Conservation (phyloP, 23 red algal species). For the Gracilariopsis chorda region DNA sequence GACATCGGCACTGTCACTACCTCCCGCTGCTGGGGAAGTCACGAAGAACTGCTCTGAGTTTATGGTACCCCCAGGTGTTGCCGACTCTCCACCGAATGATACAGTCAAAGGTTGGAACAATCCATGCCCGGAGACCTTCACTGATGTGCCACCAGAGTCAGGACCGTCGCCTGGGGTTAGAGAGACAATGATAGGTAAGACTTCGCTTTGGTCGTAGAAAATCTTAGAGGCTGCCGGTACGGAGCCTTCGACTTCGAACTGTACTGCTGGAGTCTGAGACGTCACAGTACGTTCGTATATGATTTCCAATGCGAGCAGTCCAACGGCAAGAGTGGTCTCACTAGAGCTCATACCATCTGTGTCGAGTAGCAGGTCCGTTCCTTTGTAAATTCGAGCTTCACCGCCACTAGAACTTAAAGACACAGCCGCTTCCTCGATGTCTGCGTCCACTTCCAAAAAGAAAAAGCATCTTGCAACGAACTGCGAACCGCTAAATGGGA, state of each 20-base stretch:
- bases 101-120: conserved; percentile 39
- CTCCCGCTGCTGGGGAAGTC: conserved; percentile 9
- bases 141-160: conserved; percentile 17
- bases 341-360: neutral
- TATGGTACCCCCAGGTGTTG: neutral
- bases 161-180: conserved; percentile 26
- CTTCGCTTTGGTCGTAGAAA: conserved; percentile 23
- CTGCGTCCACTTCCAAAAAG: conserved; percentile 24
- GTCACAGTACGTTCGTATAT: conserved; percentile 20
- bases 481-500: neutral
- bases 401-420: conserved; percentile 3
- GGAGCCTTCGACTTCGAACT: conserved; percentile 2
- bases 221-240: neutral
- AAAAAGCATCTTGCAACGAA: conserved; percentile 53
- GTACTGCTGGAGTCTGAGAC: neutral
- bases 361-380: conserved; percentile 37
- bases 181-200: conserved; percentile 29
- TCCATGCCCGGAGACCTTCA: conserved; percentile 44
- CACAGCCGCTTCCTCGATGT: neutral
- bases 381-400: conserved; percentile 46
- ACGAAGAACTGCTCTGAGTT: conserved; percentile 20
- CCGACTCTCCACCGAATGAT: conserved; percentile 1
- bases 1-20: neutral
- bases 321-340: conserved; percentile 17
- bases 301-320: conserved; percentile 42